Percentiles rank a stretch among this genome's conserved stretches.
These are phyloP conservation scores for Coemansia sp. DNA, from an alignment of 192 early-diverging fungal species.

Conservation along the genomic window DNA sequence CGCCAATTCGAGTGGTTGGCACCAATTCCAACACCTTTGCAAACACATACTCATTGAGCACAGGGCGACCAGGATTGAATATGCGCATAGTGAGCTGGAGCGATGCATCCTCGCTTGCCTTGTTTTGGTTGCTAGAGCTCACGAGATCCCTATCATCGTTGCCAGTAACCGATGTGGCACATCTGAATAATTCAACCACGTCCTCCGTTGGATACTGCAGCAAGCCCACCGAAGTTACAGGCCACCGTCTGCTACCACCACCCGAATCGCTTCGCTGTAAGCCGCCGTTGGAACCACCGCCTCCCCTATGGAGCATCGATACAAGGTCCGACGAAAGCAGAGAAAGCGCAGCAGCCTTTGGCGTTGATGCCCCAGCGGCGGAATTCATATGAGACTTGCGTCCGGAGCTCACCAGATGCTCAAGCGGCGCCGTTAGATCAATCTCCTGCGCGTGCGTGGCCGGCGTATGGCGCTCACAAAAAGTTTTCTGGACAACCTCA, in stretches of 20 bases:
- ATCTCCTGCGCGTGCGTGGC: constrained; percentile 42
- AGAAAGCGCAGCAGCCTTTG: constrained; percentile 16
- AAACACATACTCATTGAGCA: constrained; percentile 44
- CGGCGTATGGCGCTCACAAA: constrained; percentile 92
- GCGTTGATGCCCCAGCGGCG: neutral
- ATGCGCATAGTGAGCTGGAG: constrained; percentile 48
- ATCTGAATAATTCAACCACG: constrained; percentile 1
- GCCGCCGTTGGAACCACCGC: neutral
- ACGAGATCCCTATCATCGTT: neutral
- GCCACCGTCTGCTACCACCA: constrained; percentile 9
- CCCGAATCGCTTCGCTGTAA: neutral
- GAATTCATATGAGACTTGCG: constrained; percentile 4
- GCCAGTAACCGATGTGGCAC: constrained; percentile 6
- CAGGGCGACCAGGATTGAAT: constrained; percentile 43
- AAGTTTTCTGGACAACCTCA: constrained; percentile 70
- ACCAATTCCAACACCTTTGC: constrained; percentile 8
- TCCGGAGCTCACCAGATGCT: constrained; percentile 8
- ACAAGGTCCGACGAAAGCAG: constrained; percentile 26
- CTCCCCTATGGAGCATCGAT: constrained; percentile 5
- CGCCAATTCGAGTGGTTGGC: constrained; percentile 1
- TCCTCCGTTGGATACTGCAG: constrained; percentile 13
- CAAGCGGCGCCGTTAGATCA: constrained; percentile 37
- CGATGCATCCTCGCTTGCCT: constrained; percentile 27
- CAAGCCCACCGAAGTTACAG: constrained; percentile 4
- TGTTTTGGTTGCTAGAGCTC: neutral